Percentiles rank a stretch among this genome's conserved stretches.
phyloP scores from a whole-genome alignment of 2,329 filamentous ascomycete genomes.

The Hypoxylon sp. region DNA sequence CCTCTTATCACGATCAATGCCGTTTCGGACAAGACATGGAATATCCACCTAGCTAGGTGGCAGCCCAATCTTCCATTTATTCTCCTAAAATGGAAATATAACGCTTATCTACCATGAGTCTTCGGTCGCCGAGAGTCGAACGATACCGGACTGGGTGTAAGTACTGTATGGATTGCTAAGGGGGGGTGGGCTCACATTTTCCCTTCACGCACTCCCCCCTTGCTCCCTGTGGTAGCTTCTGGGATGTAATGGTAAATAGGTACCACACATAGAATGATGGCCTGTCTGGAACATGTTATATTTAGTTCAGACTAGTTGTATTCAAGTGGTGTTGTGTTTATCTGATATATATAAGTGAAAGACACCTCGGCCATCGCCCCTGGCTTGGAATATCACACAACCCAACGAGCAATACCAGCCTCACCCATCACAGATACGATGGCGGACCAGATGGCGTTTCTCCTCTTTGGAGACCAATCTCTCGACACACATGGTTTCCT shows the following conservation, averaged over 20 bases:
- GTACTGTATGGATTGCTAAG: constrained; percentile 36
- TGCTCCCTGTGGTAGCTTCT: constrained; percentile 27
- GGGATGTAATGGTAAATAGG: constrained; percentile 27
- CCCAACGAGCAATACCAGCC: constrained; percentile 36
- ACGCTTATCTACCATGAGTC: constrained; percentile 49
- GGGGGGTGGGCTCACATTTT: constrained; percentile 38
- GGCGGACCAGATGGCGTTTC: constrained; percentile 60
- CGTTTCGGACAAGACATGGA: constrained; percentile 41
- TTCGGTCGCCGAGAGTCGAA: constrained; percentile 56
- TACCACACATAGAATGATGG: constrained; percentile 37
- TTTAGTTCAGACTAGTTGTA: constrained; percentile 38
- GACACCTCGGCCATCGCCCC: constrained; percentile 30
- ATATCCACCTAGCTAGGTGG: constrained; percentile 36
- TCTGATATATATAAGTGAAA: constrained; percentile 46
- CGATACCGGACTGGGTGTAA: constrained; percentile 49
- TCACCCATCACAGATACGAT: constrained; percentile 47
- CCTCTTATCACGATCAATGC: constrained; percentile 17
- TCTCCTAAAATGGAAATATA: constrained; percentile 49
- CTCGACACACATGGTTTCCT: constrained; percentile 72
- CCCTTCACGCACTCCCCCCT: constrained; percentile 32
- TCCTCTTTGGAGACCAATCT: constrained; percentile 77
- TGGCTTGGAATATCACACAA: constrained; percentile 29
- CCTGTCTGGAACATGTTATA: constrained; percentile 38
- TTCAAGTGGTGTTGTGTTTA: constrained; percentile 23
- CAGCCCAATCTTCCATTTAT: constrained; percentile 37